Conservation (phyloP, 2,329 filamentous ascomycete genomes). For the Capronia americana region DNA sequence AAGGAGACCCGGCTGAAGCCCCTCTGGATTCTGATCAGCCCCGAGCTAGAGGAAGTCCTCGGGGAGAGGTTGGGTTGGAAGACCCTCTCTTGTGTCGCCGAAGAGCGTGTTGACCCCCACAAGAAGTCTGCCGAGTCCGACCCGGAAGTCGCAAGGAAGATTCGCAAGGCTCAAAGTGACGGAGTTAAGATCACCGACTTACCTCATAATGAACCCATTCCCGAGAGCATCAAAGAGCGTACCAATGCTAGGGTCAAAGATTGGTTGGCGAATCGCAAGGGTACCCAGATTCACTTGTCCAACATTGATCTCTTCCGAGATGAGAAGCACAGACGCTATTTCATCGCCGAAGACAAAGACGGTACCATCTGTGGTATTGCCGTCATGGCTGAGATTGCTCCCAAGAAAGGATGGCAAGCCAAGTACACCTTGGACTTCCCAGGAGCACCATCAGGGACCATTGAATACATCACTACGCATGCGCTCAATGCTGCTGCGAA, state of each 20-base stretch:
- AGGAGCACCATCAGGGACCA: constrained; percentile 80
- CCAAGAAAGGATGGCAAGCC: constrained; percentile 86
- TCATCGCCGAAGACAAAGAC: constrained; percentile 75
- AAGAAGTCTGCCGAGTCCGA: constrained; percentile 72
- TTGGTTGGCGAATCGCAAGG: constrained; percentile 81
- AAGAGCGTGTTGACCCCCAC: constrained; percentile 80
- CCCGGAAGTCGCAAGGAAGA: constrained; percentile 73
- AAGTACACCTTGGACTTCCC: constrained; percentile 98
- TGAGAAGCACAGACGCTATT: constrained; percentile 80
- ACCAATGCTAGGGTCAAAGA: constrained; percentile 75
- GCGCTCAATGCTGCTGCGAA: constrained; percentile 68
- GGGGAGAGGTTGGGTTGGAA: constrained; percentile 84
- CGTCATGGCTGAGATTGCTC: constrained; percentile 81
- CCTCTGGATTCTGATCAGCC: constrained; percentile 86
- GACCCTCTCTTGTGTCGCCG: constrained; percentile 83
- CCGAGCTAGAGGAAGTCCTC: constrained; percentile 78
- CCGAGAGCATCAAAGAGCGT: constrained; percentile 71
- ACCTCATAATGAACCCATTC: constrained; percentile 66
- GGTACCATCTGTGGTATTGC: constrained; percentile 77
- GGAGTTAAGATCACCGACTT: constrained; percentile 81
- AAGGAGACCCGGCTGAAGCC: constrained; percentile 76
- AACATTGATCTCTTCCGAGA: constrained; percentile 91
- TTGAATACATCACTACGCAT: constrained; percentile 80
- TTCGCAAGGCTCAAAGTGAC: constrained; percentile 79
- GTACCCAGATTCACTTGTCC: constrained; percentile 86